phyloP scores from a whole-genome alignment of 2,329 filamentous ascomycete genomes.

The Penicillium sp. region DNA sequence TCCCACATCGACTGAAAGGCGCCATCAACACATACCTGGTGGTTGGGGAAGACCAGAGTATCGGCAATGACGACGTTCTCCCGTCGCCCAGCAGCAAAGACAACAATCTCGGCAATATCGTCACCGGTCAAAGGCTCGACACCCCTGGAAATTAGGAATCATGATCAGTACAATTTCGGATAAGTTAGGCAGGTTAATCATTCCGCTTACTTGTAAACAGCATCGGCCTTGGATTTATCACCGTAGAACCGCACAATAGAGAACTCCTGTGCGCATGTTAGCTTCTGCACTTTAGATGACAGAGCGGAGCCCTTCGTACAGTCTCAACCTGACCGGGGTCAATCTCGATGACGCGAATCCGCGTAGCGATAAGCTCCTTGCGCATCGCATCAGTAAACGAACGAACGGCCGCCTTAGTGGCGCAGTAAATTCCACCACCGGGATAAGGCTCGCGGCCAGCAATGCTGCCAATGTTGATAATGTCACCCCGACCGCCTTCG shows the following conservation, averaged over 20 bases:
- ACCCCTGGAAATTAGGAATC: constrained; percentile 50
- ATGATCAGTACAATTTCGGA: neutral
- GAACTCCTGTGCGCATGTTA: constrained; percentile 60
- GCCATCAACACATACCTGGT: constrained; percentile 61
- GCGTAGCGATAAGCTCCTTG: constrained; percentile 73
- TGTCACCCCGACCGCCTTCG: constrained; percentile 76
- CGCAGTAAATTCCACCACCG: constrained; percentile 87
- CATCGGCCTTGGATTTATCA: constrained; percentile 82
- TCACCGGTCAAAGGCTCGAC: constrained; percentile 80
- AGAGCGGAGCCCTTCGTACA: constrained; percentile 38
- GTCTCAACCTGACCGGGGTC: constrained; percentile 93
- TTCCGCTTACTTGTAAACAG: constrained; percentile 68
- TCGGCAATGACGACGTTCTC: constrained; percentile 92
- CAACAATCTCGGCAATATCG: constrained; percentile 84
- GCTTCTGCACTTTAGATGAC: neutral
- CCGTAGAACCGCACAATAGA: constrained; percentile 82
- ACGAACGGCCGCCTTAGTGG: constrained; percentile 82
- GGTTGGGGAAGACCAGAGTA: constrained; percentile 78
- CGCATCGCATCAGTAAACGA: constrained; percentile 78
- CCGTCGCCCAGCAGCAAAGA: constrained; percentile 74
- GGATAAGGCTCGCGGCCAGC: constrained; percentile 83
- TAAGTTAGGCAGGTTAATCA: neutral
- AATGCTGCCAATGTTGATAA: constrained; percentile 92
- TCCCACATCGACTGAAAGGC: neutral
- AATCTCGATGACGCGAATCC: constrained; percentile 79